These are phyloP conservation scores for Lipomyces mesembrius DNA, from an alignment of 805 yeast species.

Conservation along the genomic window DNA sequence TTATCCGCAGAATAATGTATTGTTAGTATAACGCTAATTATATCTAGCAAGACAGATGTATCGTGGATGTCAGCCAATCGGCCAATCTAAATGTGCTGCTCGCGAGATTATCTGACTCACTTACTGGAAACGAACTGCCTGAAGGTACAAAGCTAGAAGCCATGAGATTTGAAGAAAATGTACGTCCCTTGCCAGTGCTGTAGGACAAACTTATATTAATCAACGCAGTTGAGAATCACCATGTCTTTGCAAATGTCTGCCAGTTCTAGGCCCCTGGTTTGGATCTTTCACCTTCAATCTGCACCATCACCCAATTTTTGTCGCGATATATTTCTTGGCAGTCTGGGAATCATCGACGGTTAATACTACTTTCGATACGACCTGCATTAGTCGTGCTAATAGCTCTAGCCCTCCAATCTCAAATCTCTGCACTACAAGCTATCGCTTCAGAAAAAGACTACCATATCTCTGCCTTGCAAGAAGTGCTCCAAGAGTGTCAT, in stretches of 20 bases:
- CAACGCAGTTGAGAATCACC: conserved; percentile 9
- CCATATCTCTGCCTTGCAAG: conserved; percentile 15
- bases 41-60: conserved; percentile 23
- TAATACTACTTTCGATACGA: neutral
- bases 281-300: conserved; percentile 20
- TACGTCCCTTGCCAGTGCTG: neutral
- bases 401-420: conserved; percentile 12
- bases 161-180: conserved; percentile 1
- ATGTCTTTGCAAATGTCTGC: conserved; percentile 1
- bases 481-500: conserved; percentile 12
- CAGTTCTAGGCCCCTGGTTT: conserved; percentile 14
- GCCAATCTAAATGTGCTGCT: conserved; percentile 20
- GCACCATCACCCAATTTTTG: neutral
- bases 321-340: conserved; percentile 6
- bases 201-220: neutral
- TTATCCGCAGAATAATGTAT: neutral
- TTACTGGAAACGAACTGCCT: neutral
- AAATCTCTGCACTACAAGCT: conserved; percentile 9
- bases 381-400: neutral
- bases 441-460: conserved; percentile 22
- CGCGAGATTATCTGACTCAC: conserved; percentile 8
- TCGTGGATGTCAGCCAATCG: conserved; percentile 21
- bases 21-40: neutral
- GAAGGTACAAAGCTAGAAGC: neutral
- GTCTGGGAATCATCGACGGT: conserved; percentile 26